A percentile compares a stretch with the other conserved stretches of the same genome.
Conservation (phyloP, 495 filamentous ascomycete species). For the Penicillium desertorum region DNA sequence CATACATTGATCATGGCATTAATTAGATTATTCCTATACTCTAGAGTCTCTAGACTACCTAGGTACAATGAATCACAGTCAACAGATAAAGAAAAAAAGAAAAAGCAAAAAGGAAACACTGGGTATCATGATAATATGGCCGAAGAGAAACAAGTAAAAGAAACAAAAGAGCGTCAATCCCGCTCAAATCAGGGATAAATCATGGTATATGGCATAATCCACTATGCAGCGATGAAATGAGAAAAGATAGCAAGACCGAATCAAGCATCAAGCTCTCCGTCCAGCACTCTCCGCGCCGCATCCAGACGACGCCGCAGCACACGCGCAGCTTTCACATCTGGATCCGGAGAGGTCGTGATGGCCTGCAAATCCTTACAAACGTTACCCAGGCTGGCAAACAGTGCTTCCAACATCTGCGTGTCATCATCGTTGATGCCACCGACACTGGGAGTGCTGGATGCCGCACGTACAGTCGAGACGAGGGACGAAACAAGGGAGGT, state of each 20-base stretch:
- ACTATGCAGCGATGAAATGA: conserved; percentile 9
- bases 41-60: neutral
- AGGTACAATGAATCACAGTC: neutral
- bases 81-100: neutral
- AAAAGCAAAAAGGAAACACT: conserved; percentile 11
- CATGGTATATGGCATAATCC: conserved; percentile 18
- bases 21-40: conserved; percentile 3
- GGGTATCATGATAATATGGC: conserved; percentile 25
- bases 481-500: conserved; percentile 41
- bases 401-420: conserved; percentile 69
- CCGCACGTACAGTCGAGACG: conserved; percentile 42
- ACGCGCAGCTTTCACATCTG: conserved; percentile 59
- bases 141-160: conserved; percentile 11
- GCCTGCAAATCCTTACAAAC: conserved; percentile 68
- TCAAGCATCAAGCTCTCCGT: conserved; percentile 57
- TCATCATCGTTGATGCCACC: conserved; percentile 63
- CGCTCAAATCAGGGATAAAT: conserved; percentile 14
- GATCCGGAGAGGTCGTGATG: conserved; percentile 42
- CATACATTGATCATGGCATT: neutral
- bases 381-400: conserved; percentile 71
- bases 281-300: conserved; percentile 66
- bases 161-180: conserved; percentile 16
- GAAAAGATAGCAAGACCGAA: conserved; percentile 7
- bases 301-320: conserved; percentile 69
- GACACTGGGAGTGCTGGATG: conserved; percentile 38